phyloP scores from a whole-genome alignment of 768 basidiomycete species.

The Boletellus sp. region DNA sequence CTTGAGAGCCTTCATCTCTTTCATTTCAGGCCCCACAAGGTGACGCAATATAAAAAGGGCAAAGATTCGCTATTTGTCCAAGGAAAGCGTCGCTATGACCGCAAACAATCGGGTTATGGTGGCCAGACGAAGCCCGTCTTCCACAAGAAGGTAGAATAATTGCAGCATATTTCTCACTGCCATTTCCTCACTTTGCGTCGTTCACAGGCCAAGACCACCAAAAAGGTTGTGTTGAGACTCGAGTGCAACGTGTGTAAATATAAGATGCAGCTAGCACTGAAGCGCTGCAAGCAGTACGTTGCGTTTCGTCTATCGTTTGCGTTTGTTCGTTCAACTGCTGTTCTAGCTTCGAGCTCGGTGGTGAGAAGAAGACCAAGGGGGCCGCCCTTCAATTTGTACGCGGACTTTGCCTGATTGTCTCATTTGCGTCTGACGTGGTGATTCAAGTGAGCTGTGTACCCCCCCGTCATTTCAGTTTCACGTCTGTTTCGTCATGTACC shows the following conservation, averaged over 20 bases:
- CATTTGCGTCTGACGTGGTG: slow-evolving; percentile 1
- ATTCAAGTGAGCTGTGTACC: slow-evolving; percentile 20
- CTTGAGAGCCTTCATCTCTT: not conserved
- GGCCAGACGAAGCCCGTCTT: slow-evolving; percentile 99
- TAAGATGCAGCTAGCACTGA: slow-evolving; percentile 93
- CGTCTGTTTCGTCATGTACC: slow-evolving; percentile 24
- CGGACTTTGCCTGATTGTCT: slow-evolving; percentile 19
- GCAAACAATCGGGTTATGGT: slow-evolving; percentile 98
- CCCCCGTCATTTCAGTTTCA: slow-evolving; percentile 9
- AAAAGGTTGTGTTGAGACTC: slow-evolving; percentile 97
- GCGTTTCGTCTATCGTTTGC: not conserved
- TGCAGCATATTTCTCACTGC: not conserved
- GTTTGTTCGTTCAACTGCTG: not conserved
- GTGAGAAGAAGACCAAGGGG: slow-evolving; percentile 99
- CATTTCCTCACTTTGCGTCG: not conserved
- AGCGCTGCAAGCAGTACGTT: slow-evolving; percentile 98
- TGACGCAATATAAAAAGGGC: slow-evolving; percentile 99
- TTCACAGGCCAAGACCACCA: slow-evolving; percentile 89
- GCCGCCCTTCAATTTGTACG: slow-evolving; percentile 91
- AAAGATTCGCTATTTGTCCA: slow-evolving; percentile 97
- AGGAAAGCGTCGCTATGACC: slow-evolving; percentile 99
- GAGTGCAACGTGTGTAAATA: slow-evolving; percentile 99
- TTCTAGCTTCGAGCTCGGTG: slow-evolving; percentile 93
- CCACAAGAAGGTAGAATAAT: slow-evolving; percentile 85
- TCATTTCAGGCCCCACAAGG: slow-evolving; percentile 88